Evolutionary conservation across 1,284 basidiomycete genomes (phyloP), one percentile per base, ranked within the genome.

Genomic region (Tilletia caries): DNA sequence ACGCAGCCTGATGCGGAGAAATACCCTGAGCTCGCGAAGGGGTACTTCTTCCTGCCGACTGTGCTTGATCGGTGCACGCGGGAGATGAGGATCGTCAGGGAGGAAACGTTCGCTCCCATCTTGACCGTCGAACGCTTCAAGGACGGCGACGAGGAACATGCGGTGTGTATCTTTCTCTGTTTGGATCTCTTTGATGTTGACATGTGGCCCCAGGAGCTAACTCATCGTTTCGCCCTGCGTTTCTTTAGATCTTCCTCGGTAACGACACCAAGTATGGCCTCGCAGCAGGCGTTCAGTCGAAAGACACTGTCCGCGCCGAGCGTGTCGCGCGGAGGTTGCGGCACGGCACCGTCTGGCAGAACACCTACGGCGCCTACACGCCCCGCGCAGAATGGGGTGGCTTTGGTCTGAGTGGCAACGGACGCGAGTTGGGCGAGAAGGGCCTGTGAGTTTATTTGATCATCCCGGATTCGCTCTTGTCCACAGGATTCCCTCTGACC

Each of bases 221-320:
- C 64, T 65, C 6, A 33, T 27, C 32, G n/a, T 33, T 48, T 23
- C n/a, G 33, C 18, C 60, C 3, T 5, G 12, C 18, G 4, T 29
- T 29, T 27, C 50, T 37, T 5, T 43, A 62, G 62, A 74, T 74
- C 43, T 72, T 69, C 23, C 69, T 83, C 8, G 82, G 78, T 48
- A 83, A 83, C 67, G 82, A 83, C 68, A 83, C 82, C 50, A 78
- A 77, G 73, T 83, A 81, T 64, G 82, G 82, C 12, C 72, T 83
- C 10, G 80, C 80, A 0, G 82, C 77, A 33, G 82, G 79, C 48
- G 80, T 83, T 58, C 82, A 82, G 67, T 75, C 74, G 8, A 69
- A 69, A 60, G 74, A 83, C 68, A 67, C 62, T 33, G 75, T 68
- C 52, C 68, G 76, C 1, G 80, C 79, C 5, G 69, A 74, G 41